phyloP scores from a whole-genome alignment of 257 asterid genomes.

The Solanum corneliomulleri region DNA sequence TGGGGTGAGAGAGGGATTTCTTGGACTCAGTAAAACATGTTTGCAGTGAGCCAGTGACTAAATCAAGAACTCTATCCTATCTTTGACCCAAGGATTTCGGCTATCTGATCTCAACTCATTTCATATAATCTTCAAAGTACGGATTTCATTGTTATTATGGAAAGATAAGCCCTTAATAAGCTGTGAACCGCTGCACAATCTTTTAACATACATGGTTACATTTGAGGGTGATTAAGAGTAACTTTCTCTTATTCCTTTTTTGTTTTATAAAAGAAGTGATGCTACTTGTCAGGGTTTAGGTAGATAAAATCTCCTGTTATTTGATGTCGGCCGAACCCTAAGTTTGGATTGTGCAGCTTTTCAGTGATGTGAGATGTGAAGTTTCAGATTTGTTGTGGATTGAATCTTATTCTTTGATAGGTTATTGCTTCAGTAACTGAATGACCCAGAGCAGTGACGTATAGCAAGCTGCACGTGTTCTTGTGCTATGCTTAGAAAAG shows the following conservation, averaged over 20 bases:
- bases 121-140: background rate
- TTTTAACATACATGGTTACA: background rate
- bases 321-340: background rate
- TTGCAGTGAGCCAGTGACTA: background rate
- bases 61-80: background rate
- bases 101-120: background rate
- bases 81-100: background rate
- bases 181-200: background rate
- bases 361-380: background rate
- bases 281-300: background rate
- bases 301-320: background rate
- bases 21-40: background rate
- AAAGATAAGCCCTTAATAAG: background rate
- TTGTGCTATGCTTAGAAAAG: background rate
- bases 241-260: background rate
- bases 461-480: background rate
- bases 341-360: background rate
- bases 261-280: background rate
- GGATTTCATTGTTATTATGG: background rate
- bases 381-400: background rate
- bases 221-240: background rate
- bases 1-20: background rate
- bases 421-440: background rate
- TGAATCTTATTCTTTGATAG: background rate
- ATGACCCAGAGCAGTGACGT: background rate